A percentile compares a stretch with the other conserved stretches of the same genome.
phyloP scores from a whole-genome alignment of 352 stramenopile genomes.

The Phytopythium boreale region DNA sequence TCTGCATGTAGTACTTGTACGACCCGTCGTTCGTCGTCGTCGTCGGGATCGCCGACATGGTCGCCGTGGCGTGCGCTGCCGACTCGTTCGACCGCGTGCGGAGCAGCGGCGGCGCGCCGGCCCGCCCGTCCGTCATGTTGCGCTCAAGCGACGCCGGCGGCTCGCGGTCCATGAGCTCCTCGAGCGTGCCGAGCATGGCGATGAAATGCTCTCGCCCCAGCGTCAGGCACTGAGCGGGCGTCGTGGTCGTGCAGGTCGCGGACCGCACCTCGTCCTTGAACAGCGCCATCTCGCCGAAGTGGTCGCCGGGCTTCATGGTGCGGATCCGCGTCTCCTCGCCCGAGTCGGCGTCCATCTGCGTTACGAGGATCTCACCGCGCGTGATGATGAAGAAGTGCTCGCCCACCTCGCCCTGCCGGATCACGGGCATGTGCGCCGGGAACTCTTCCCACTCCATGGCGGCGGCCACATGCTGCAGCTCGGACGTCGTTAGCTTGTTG shows the following conservation, averaged over 20 bases:
- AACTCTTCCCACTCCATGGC: slow-evolving; percentile 86
- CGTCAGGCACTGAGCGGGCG: slow-evolving; percentile 57
- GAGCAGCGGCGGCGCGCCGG: not conserved
- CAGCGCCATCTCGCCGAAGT: slow-evolving; percentile 94
- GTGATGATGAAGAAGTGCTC: slow-evolving; percentile 83
- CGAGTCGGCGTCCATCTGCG: slow-evolving; percentile 39
- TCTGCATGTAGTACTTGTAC: slow-evolving; percentile 81
- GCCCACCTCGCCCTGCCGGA: slow-evolving; percentile 68
- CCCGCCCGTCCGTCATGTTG: slow-evolving; percentile 6
- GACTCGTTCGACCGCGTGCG: not conserved
- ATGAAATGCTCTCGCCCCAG: slow-evolving; percentile 73
- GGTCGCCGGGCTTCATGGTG: slow-evolving; percentile 71
- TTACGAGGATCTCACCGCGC: slow-evolving; percentile 70
- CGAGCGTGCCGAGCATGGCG: slow-evolving; percentile 70
- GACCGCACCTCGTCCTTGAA: slow-evolving; percentile 91
- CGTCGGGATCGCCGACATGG: not conserved
- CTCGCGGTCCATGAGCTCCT: slow-evolving; percentile 77
- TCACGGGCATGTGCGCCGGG: slow-evolving; percentile 44
- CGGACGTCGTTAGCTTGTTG: slow-evolving; percentile 58
- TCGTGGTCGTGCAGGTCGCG: slow-evolving; percentile 87
- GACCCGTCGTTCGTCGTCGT: slow-evolving; percentile 8
- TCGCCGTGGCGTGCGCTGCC: slow-evolving; percentile 7
- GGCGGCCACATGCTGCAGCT: slow-evolving; percentile 65
- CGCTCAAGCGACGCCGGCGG: slow-evolving; percentile 21
- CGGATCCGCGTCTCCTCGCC: slow-evolving; percentile 50